Evolutionary conservation across 2,329 filamentous ascomycete genomes (phyloP).

Genomic region (Sclerotinia borealis): DNA sequence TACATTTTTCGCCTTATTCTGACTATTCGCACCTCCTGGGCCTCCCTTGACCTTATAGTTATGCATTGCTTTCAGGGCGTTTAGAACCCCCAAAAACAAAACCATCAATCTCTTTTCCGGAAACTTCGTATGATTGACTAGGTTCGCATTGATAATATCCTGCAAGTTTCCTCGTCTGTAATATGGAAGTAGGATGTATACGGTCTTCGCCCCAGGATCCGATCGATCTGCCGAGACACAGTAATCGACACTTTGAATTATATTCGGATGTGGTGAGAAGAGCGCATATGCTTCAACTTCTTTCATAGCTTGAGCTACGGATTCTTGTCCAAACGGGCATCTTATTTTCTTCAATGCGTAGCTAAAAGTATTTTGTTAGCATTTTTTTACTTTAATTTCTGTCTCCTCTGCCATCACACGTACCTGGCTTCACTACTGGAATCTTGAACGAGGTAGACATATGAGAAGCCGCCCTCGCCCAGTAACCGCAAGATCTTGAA

Average conservation of each 20-base stretch:
- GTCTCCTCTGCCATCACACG: no score
- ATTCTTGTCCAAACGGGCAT: slow-evolving; percentile 96
- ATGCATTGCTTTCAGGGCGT: slow-evolving; percentile 85
- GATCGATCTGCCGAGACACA: slow-evolving; percentile 67
- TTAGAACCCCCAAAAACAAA: slow-evolving; percentile 86
- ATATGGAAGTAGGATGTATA: slow-evolving; percentile 94
- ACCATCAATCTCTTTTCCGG: slow-evolving; percentile 84
- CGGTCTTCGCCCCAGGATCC: slow-evolving; percentile 73
- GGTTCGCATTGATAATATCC: slow-evolving; percentile 96
- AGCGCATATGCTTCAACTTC: slow-evolving; percentile 96
- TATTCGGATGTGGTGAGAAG: slow-evolving; percentile 75
- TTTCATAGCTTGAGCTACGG: slow-evolving; percentile 87
- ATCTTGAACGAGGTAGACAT: slow-evolving; percentile 97
- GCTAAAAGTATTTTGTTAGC: no score
- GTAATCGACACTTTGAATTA: slow-evolving; percentile 83
- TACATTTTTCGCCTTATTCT: slow-evolving; percentile 41
- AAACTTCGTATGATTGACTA: slow-evolving; percentile 89
- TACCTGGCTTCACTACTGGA: slow-evolving; percentile 72
- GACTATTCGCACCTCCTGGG: slow-evolving; percentile 43
- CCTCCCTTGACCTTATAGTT: slow-evolving; percentile 67
- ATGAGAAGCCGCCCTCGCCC: slow-evolving; percentile 97
- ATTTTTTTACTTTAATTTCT: no score
- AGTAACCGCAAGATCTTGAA: slow-evolving; percentile 94
- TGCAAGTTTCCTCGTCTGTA: slow-evolving; percentile 93
- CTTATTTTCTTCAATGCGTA: slow-evolving; percentile 98